Conservation (phyloP, 2,329 filamentous ascomycete species). For the Calonectria leucothoes region DNA sequence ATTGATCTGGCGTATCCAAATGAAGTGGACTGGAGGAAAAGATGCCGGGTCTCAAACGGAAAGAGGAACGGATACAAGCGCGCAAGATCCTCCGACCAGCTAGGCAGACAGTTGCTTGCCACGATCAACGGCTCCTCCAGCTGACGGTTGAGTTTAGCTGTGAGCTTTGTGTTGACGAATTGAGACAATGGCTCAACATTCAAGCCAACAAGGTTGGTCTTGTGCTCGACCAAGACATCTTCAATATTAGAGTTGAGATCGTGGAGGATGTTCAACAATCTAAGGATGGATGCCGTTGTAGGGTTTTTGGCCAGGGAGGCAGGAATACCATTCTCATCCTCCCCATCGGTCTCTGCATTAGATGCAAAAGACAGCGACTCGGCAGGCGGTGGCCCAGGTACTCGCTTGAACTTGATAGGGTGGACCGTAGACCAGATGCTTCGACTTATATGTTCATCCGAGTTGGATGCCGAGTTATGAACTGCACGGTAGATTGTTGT, state of each 20-base stretch:
- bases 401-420: slow-evolving; percentile 90
- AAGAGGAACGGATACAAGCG: slow-evolving; percentile 96
- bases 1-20: slow-evolving; percentile 98
- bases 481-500: slow-evolving; percentile 97
- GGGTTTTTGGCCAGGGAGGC: slow-evolving; percentile 85
- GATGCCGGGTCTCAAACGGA: slow-evolving; percentile 95
- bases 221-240: slow-evolving; percentile 83
- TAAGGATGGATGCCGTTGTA: slow-evolving; percentile 87
- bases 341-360: slow-evolving; percentile 60
- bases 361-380: slow-evolving; percentile 73
- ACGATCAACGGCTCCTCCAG: slow-evolving; percentile 97
- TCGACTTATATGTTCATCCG: slow-evolving; percentile 75
- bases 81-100: slow-evolving; percentile 95
- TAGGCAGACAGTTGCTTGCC: slow-evolving; percentile 94
- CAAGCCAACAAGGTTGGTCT: slow-evolving; percentile 74
- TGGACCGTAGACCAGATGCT: slow-evolving; percentile 93
- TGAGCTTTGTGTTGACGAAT: slow-evolving; percentile 98
- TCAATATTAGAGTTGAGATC: slow-evolving; percentile 94
- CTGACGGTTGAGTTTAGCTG: slow-evolving; percentile 96
- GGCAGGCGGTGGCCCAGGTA: slow-evolving; percentile 82
- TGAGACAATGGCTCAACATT: slow-evolving; percentile 88
- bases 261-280: slow-evolving; percentile 89
- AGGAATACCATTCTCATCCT: slow-evolving; percentile 73
- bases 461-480: slow-evolving; percentile 67
- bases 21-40: slow-evolving; percentile 97